Percentiles rank a stretch among this genome's conserved stretches.
These are phyloP conservation scores for Citrus mangshanensis DNA, from an alignment of 345 rosid species.

Conservation along the genomic window DNA sequence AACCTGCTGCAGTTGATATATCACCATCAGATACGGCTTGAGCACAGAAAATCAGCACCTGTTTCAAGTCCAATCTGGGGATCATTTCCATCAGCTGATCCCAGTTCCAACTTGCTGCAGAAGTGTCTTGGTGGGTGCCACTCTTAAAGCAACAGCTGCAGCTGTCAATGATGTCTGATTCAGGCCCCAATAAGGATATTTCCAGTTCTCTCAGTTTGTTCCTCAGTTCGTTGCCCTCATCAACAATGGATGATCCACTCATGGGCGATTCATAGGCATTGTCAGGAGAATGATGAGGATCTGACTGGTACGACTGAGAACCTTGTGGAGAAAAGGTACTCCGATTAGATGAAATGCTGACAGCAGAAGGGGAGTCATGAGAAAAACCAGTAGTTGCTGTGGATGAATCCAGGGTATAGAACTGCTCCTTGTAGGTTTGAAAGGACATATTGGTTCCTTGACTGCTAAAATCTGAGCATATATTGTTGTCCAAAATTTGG, in stretches of 20 bases:
- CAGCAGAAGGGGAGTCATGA: conserved; percentile 67
- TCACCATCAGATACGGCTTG: conserved; percentile 52
- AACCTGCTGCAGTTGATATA: conserved; percentile 41
- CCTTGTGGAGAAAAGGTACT: conserved; percentile 84
- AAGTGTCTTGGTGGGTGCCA: conserved; percentile 34
- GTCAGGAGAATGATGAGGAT: conserved; percentile 68
- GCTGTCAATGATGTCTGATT: conserved; percentile 44
- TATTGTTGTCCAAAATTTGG: conserved; percentile 48
- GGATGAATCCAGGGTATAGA: conserved; percentile 84
- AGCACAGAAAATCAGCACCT: conserved; percentile 66
- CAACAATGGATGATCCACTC: conserved; percentile 63
- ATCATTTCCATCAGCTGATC: conserved; percentile 45
- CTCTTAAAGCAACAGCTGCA: conserved; percentile 45
- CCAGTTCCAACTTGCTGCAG: conserved; percentile 43
- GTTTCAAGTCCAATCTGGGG: conserved; percentile 58
- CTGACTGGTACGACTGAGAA: conserved; percentile 74
- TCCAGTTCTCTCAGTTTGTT: conserved; percentile 72
- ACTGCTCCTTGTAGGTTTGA: conserved; percentile 49
- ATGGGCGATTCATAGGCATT: conserved; percentile 65
- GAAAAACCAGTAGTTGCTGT: conserved; percentile 37
- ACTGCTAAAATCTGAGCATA: conserved; percentile 43
- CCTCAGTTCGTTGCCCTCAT: conserved; percentile 47
- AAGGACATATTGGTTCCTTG: conserved; percentile 49
- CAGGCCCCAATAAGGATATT: conserved; percentile 60
- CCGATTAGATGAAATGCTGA: conserved; percentile 57